Evolutionary conservation across 2,329 filamentous ascomycete species (phyloP).

Genomic region (Metarhizium anisopliae): DNA sequence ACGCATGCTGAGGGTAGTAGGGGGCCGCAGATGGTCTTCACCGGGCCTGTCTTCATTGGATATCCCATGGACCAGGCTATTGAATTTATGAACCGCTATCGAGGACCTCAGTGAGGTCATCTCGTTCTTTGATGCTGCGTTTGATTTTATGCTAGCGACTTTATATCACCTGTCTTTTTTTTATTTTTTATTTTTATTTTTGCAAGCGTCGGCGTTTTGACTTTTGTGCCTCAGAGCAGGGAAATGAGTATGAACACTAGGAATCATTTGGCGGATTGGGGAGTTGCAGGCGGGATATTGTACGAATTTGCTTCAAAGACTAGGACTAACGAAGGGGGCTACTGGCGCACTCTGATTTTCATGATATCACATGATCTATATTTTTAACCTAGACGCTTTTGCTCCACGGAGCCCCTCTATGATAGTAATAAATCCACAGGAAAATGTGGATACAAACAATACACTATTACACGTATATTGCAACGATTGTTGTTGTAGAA

Average conservation of each 20-base stretch:
- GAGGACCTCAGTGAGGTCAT: slow-evolving; percentile 16
- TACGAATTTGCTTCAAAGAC: background rate
- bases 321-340: background rate
- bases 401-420: background rate
- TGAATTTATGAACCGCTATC: slow-evolving; percentile 58
- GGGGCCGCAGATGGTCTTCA: slow-evolving; percentile 71
- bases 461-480: background rate
- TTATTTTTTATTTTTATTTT: no score
- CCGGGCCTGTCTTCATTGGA: slow-evolving; percentile 87
- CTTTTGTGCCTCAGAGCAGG: background rate
- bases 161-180: background rate
- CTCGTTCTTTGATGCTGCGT: slow-evolving; percentile 1
- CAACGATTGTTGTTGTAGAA: background rate
- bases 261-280: background rate
- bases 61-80: slow-evolving; percentile 81
- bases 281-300: background rate
- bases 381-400: background rate
- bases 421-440: background rate
- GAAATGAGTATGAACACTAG: background rate
- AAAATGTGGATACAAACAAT: background rate
- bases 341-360: background rate
- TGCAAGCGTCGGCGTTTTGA: slow-evolving; percentile 4
- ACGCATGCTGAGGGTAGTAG: slow-evolving; percentile 20
- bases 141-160: slow-evolving; percentile 1
- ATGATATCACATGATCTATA: background rate